phyloP scores from a whole-genome alignment of 2,329 filamentous ascomycete genomes.

The Didymella exigua region DNA sequence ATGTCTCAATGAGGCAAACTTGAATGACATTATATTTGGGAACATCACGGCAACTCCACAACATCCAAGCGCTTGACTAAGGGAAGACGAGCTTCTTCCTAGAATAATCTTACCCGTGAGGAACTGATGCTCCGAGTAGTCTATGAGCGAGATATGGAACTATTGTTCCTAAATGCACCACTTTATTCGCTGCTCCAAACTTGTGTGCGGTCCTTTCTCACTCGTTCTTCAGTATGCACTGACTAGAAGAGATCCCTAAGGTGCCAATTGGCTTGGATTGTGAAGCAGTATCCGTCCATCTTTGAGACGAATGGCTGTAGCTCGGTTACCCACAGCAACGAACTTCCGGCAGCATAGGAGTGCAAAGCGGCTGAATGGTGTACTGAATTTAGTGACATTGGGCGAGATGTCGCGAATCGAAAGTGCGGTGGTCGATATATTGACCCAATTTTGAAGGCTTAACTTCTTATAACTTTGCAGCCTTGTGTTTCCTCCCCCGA shows the following conservation, averaged over 20 bases:
- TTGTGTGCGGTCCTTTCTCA: no score
- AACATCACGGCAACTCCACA: conserved; percentile 35
- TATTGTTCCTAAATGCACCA: no score
- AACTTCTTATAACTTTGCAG: neutral
- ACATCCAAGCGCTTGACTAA: neutral
- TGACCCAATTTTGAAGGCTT: neutral
- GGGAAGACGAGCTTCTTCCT: no score
- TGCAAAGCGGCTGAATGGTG: conserved; percentile 26
- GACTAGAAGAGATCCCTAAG: conserved; percentile 15
- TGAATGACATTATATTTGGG: conserved; percentile 41
- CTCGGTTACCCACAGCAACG: conserved; percentile 26
- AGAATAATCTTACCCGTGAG: no score
- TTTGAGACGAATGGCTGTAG: conserved; percentile 19
- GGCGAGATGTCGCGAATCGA: conserved; percentile 16
- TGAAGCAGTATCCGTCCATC: conserved; percentile 16
- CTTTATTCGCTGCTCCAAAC: no score
- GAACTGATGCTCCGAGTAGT: conserved; percentile 24
- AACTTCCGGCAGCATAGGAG: conserved; percentile 24
- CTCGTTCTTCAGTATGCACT: no score
- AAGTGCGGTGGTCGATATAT: conserved; percentile 2
- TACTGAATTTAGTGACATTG: conserved; percentile 19
- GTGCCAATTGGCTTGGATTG: conserved; percentile 19
- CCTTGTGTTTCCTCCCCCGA: no score
- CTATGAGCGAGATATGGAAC: no score
- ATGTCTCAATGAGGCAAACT: conserved; percentile 43